Evolutionary conservation across 768 basidiomycete species (phyloP).

Genomic region (Leccinum subgranulosum): DNA sequence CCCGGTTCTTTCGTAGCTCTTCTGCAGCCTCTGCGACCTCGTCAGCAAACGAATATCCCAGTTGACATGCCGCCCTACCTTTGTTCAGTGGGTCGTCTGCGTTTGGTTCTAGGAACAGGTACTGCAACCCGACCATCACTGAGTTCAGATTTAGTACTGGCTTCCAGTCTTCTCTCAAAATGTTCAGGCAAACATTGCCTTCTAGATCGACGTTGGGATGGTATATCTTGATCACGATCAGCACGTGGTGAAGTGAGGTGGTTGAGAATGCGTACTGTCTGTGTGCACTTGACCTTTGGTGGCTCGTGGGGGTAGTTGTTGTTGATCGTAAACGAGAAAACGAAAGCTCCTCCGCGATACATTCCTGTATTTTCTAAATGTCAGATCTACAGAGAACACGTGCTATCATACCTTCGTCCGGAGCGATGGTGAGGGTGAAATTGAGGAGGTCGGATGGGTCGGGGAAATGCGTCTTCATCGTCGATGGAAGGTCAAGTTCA

Average conservation of each 20-base stretch:
- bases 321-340: slow-evolving; percentile 94
- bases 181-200: slow-evolving; percentile 98
- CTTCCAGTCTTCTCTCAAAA: slow-evolving; percentile 99
- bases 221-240: slow-evolving; percentile 68
- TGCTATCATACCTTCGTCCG: slow-evolving; percentile 79
- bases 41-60: slow-evolving; percentile 8
- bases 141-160: slow-evolving; percentile 97
- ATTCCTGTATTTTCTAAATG: slow-evolving; percentile 59
- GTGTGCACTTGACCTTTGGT: slow-evolving; percentile 97
- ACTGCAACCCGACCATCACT: slow-evolving; percentile 98
- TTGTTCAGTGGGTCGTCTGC: slow-evolving; percentile 99
- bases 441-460: slow-evolving; percentile 94
- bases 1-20: slow-evolving; percentile 87
- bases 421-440: slow-evolving; percentile 92
- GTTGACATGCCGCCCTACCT: slow-evolving; percentile 50
- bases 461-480: slow-evolving; percentile 94
- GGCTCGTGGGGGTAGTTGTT: slow-evolving; percentile 99
- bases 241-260: background rate
- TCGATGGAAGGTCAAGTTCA: slow-evolving; percentile 91
- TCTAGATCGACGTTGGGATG: slow-evolving; percentile 98
- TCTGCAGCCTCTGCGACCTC: slow-evolving; percentile 80
- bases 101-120: slow-evolving; percentile 97
- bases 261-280: slow-evolving; percentile 58
- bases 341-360: slow-evolving; percentile 95
- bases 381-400: background rate